These are phyloP conservation scores for Cadophora sp. DNA, from an alignment of 2,329 filamentous ascomycete genomes.

Conservation along the genomic window DNA sequence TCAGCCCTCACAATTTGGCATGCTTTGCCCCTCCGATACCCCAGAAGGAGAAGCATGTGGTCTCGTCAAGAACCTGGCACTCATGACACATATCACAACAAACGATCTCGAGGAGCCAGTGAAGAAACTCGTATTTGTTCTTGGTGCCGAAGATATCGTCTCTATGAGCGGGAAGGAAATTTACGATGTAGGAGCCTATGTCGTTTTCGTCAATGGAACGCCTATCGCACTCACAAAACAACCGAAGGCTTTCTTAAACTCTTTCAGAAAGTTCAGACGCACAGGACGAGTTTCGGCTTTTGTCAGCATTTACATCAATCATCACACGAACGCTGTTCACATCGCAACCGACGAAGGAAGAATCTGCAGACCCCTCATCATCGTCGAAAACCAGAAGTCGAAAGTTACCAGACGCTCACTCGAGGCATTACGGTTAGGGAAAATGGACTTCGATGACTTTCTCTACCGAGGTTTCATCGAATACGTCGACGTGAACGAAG, in stretches of 20 bases:
- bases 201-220: slow-evolving; percentile 95
- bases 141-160: slow-evolving; percentile 84
- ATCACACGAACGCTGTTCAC: slow-evolving; percentile 88
- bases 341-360: slow-evolving; percentile 97
- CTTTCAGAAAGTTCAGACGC: slow-evolving; percentile 85
- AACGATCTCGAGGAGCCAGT: slow-evolving; percentile 94
- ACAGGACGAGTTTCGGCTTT: slow-evolving; percentile 95
- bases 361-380: slow-evolving; percentile 94
- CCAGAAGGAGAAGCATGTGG: slow-evolving; percentile 98
- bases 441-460: slow-evolving; percentile 92
- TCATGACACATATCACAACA: slow-evolving; percentile 99
- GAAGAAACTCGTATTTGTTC: slow-evolving; percentile 81
- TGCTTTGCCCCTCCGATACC: slow-evolving; percentile 96
- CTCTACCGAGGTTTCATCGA: slow-evolving; percentile 89
- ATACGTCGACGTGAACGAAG: slow-evolving; percentile 97
- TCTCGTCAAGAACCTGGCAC: slow-evolving; percentile 94
- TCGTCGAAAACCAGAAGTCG: slow-evolving; percentile 87
- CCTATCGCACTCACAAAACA: slow-evolving; percentile 86
- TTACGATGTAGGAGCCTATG: slow-evolving; percentile 82
- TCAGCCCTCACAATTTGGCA: slow-evolving; percentile 97
- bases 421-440: slow-evolving; percentile 80
- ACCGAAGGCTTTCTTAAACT: slow-evolving; percentile 84
- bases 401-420: slow-evolving; percentile 82
- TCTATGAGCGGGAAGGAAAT: slow-evolving; percentile 85
- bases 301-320: slow-evolving; percentile 95